Base-by-base conservation (phyloP, 164 flowering plant genomes). In the Tinospora cordifolia region DNA sequence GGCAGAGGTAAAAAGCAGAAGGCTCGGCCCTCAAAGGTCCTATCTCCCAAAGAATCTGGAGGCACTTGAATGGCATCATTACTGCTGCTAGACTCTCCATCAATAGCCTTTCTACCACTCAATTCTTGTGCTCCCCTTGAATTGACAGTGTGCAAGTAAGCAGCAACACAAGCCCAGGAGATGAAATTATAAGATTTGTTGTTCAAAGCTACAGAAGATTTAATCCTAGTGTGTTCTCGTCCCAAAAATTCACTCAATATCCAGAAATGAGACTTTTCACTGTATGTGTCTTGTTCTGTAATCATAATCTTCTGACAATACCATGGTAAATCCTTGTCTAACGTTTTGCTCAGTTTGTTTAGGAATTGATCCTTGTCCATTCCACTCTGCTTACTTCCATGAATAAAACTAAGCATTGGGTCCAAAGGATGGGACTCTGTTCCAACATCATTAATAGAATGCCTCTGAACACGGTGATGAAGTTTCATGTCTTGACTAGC, bases 1-100 rank as follows among this genome's bases (percentile, higher is more conserved):
- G 98, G 98, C 67, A 94, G 82, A 15, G 98, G 98, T 62, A 94
- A 77, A 76, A 94, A 94, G 80, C 98, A 91, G 81, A 94, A 94
- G 34, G 98, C 98, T 76, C 92, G 94, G 6, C 97, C 98, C 73
- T 87, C 92, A 81, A 91, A 86, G 25, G 78, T 76, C 60, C 79
- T 78, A 46, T 69, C 69, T 40, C 70, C 79, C 68, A 60, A 30
- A 22, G 84, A 81, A 70, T 71, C 77, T 1, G 54, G 15, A 44
- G 82, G 74, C 66, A 74, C 63, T 64, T 85, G 84, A 79, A 83
- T 73, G 15, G 71, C 62, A 71, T 77, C 84, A 58, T 79, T 76
- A 71, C 64, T 21, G 54, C 39, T 41, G 75, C 44, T 46, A 65
- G 73, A 67, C 72, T 75, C 80, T 62, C 62, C 68, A 58, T 74